Evolutionary conservation across 2,329 filamentous ascomycete species (phyloP).

Genomic region (Trichophaea hybrida): DNA sequence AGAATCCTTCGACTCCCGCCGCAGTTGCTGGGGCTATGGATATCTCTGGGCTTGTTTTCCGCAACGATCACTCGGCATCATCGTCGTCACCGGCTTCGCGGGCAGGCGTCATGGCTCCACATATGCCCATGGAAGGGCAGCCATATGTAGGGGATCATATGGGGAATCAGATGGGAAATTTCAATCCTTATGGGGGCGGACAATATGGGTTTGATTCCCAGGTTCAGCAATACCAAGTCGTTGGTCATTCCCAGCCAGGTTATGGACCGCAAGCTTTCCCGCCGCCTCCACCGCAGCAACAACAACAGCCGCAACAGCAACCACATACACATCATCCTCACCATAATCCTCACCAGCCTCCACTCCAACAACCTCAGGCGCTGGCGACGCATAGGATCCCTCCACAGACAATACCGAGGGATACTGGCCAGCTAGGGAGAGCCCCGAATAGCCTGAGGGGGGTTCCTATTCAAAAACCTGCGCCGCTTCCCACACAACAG

Average conservation of each 20-base stretch:
- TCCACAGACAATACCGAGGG: not conserved
- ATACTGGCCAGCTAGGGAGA: not conserved
- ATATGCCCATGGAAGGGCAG: slow-evolving; percentile 19
- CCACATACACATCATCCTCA: not conserved
- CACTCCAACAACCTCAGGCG: slow-evolving; percentile 10
- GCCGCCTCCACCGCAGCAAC: slow-evolving; percentile 2
- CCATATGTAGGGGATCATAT: slow-evolving; percentile 21
- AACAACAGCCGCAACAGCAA: slow-evolving; percentile 10
- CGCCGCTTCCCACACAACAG: not conserved
- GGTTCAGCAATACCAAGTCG: slow-evolving; percentile 21
- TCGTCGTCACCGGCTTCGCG: slow-evolving; percentile 17
- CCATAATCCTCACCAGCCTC: slow-evolving; percentile 13
- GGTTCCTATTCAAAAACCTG: not conserved
- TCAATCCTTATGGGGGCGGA: slow-evolving; percentile 18
- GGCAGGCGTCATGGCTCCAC: slow-evolving; percentile 23
- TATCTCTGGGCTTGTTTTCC: slow-evolving; percentile 26
- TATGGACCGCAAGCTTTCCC: slow-evolving; percentile 16
- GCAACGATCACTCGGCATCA: slow-evolving; percentile 22
- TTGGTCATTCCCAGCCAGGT: not conserved
- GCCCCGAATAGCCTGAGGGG: not conserved
- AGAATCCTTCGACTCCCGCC: slow-evolving; percentile 19
- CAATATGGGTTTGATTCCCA: slow-evolving; percentile 22
- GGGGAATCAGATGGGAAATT: slow-evolving; percentile 14
- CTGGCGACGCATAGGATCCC: not conserved
- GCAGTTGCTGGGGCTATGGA: slow-evolving; percentile 24